Evolutionary conservation across 1,284 basidiomycete genomes (phyloP), one percentile per base, ranked within the genome.

Genomic region (Mycena sp.): DNA sequence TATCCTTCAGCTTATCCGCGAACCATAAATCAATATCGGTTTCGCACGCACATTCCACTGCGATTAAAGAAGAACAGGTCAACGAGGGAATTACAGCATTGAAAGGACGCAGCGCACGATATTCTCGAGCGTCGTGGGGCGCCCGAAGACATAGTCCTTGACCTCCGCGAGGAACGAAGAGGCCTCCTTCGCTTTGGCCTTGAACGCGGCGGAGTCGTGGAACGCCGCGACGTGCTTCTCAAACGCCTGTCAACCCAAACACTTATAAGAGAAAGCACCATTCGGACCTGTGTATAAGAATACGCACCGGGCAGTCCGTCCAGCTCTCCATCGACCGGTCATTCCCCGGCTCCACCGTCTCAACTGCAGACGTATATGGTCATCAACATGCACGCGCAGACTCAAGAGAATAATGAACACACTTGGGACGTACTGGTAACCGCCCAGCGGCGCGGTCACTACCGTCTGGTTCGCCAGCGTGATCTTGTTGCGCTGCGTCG

Each of bases 281-380:
- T 6, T 14, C 7, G 58, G 62, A 21, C 43, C 1, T 17, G 25
- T 11, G 35, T 38, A 28, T 58, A 50, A 25, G 38, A 32, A 32
- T 21, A 53, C 43, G 17, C 76, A 91, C 90, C 6, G 89, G 90
- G 78, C 93, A 95, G 71, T 87, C 82, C 17, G 92, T 94, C 91
- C 91, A 96, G 63, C 89, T 88, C 76, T 96, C 93, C 69, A 96
- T 82, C 35, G 91, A 91, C 69, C 91, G 86, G 72, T 93, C 92
- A 69, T 94, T 92, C 43, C 83, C 85, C 28, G 93, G 91, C 73
- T 94, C 91, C 48, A 95, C 88, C 7, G 93, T 93, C 79, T 93
- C 88, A 37, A 94, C 90, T 86, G 63, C 38, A 17, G 25, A 32
- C 28, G 21, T 50, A 14, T 25, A 2, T 28, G 16, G 4, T 41